Evolutionary conservation across 352 stramenopile species (phyloP), one percentile per base, ranked within the genome.

Genomic region (Pythium myriotylum): DNA sequence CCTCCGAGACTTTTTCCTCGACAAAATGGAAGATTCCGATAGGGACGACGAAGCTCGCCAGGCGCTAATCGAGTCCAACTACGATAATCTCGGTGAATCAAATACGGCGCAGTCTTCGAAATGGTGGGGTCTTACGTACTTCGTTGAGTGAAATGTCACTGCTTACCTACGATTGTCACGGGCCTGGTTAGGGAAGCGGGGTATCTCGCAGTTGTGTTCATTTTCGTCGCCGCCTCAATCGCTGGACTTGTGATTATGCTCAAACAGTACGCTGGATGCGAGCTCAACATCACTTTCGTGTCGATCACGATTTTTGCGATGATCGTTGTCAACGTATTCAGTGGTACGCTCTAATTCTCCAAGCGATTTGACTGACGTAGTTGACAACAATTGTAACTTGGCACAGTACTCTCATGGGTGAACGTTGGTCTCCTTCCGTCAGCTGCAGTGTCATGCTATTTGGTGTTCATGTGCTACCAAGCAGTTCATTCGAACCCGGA

Each of bases 391-490:
- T 10, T 35, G 5, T 10, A 10, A 10, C 29, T 5, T 5, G 5
- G 29, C 10, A 35, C 19, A 92, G 83, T 87, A 8, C 72, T 76
- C 6, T 65, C 69, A 27, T 89, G 79, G 79, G 68, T 81, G 26
- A 84, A 84, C 37, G 74, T 78, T 7, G 84, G 84, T 2, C 58
- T 93, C 17, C 66, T 93, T 10, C 84, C 84, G 4, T 73, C 84
- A 6, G 65, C 76, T 5, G 69, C 68, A 17, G 73, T 90, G 33
- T 74, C 80, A 12, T 65, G 74, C 23, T 93, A 90, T 52, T 71
- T 87, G 29, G 71, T 88, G 16, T 79, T 88, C 35, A 65, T 93
- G 51, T 90, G 81, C 51, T 93, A 86, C 54, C 77, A 93, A 58
- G 72, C 84, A 2, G 70, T 93, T 16, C 74, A 68, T 53, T 72